Percentiles rank a stretch among this genome's conserved stretches.
These are phyloP conservation scores for Aureobasidium sp. DNA, from an alignment of 2,329 filamentous ascomycete species.

Conservation along the genomic window DNA sequence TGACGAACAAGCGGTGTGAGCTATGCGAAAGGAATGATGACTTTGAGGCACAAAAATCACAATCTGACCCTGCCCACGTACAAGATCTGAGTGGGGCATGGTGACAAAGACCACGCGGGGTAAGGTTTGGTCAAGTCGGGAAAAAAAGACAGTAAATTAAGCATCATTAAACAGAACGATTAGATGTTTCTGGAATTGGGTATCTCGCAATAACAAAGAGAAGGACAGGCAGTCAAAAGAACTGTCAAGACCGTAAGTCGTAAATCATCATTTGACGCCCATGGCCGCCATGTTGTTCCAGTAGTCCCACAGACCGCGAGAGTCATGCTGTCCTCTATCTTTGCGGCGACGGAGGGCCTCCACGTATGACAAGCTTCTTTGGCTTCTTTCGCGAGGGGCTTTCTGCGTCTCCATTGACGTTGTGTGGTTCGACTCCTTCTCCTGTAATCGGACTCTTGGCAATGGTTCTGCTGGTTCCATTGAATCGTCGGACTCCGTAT, in stretches of 20 bases:
- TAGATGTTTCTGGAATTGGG: neutral
- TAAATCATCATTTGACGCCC: conserved; percentile 4
- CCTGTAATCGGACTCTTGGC: conserved; percentile 6
- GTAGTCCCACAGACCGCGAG: conserved; percentile 13
- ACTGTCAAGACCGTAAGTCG: neutral
- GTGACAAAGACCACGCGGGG: neutral
- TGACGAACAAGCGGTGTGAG: neutral
- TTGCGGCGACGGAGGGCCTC: conserved; percentile 15
- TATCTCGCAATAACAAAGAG: neutral
- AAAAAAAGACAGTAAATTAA: conserved; percentile 3
- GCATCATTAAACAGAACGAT: neutral
- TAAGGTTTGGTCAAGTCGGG: neutral
- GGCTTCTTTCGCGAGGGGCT: conserved; percentile 7
- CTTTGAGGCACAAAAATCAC: neutral
- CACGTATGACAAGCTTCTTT: conserved; percentile 18
- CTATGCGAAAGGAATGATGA: neutral
- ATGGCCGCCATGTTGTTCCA: conserved; percentile 12
- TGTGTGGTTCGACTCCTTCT: conserved; percentile 9
- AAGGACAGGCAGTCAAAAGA: neutral
- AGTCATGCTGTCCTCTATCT: conserved; percentile 2
- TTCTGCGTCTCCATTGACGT: neutral
- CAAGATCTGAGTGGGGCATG: neutral
- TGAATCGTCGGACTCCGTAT: conserved; percentile 12
- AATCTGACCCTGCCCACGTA: neutral
- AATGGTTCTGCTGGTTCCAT: conserved; percentile 10